Percentiles rank a stretch among this genome's conserved stretches.
These are phyloP conservation scores for Ascochyta fabae DNA, from an alignment of 2,329 filamentous ascomycete species.

Conservation along the genomic window DNA sequence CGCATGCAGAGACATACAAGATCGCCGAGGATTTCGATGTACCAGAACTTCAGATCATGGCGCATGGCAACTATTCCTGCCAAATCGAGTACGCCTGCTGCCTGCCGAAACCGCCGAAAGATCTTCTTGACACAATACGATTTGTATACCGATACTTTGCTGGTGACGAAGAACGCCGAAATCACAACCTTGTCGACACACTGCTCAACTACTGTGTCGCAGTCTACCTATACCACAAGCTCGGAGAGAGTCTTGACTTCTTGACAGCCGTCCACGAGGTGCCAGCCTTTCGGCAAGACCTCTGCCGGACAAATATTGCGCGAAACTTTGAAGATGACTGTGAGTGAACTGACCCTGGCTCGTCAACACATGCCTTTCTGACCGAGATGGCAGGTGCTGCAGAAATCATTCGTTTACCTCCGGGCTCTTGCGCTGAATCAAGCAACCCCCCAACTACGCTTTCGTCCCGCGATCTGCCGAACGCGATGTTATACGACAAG, in stretches of 20 bases:
- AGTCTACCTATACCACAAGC: slow-evolving; percentile 46
- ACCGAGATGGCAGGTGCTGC: slow-evolving; percentile 7
- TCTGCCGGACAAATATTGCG: slow-evolving; percentile 48
- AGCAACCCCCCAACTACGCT: slow-evolving; percentile 14
- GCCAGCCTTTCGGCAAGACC: slow-evolving; percentile 49
- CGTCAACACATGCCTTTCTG: background rate
- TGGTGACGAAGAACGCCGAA: slow-evolving; percentile 27
- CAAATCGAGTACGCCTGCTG: slow-evolving; percentile 51
- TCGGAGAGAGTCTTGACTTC: slow-evolving; percentile 48
- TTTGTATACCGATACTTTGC: slow-evolving; percentile 43
- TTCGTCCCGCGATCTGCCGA: slow-evolving; percentile 18
- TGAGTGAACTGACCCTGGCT: slow-evolving; percentile 29
- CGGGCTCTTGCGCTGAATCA: background rate
- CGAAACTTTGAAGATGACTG: slow-evolving; percentile 51
- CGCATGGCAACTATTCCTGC: slow-evolving; percentile 49
- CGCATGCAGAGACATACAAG: slow-evolving; percentile 51
- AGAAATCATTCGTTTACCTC: slow-evolving; percentile 9
- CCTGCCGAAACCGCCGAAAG: slow-evolving; percentile 46
- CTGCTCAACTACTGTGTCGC: slow-evolving; percentile 54
- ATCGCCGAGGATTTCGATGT: slow-evolving; percentile 52
- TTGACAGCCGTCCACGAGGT: slow-evolving; percentile 45
- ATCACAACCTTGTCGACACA: slow-evolving; percentile 45
- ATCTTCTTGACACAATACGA: slow-evolving; percentile 50
- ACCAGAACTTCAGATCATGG: slow-evolving; percentile 47
- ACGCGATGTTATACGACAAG: slow-evolving; percentile 24